Conservation (phyloP, 371 early-diverging fungal species). For the Mortierella sp. region DNA sequence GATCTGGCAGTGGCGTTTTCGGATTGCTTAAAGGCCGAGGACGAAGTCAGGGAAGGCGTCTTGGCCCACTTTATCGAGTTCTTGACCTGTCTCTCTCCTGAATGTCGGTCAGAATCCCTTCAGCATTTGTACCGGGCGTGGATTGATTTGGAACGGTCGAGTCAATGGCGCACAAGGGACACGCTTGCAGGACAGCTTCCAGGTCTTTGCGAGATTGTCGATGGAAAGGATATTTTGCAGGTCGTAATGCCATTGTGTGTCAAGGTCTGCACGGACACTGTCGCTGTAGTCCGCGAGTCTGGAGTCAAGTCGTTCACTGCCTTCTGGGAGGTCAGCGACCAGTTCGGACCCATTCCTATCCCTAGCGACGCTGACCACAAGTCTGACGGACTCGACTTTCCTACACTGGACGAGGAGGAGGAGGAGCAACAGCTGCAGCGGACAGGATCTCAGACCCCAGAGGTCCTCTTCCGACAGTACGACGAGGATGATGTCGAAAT, state of each 20-base stretch:
- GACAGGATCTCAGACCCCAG: neutral
- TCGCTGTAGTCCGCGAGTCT: constrained; percentile 70
- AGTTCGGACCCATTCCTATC: constrained; percentile 28
- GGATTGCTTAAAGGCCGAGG: constrained; percentile 70
- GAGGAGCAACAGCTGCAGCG: neutral
- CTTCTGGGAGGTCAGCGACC: constrained; percentile 48
- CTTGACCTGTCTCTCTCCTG: constrained; percentile 65
- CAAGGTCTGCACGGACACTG: constrained; percentile 70
- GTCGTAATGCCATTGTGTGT: constrained; percentile 68
- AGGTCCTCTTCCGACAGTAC: neutral
- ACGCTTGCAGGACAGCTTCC: constrained; percentile 68
- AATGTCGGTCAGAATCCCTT: constrained; percentile 67
- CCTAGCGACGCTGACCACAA: constrained; percentile 1
- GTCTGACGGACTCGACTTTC: constrained; percentile 8
- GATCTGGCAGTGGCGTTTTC: constrained; percentile 74
- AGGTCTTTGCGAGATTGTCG: constrained; percentile 65
- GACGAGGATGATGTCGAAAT: constrained; percentile 42
- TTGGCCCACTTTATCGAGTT: constrained; percentile 73
- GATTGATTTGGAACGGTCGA: constrained; percentile 67
- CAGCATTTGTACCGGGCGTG: constrained; percentile 69
- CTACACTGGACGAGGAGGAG: constrained; percentile 8
- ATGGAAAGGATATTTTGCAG: constrained; percentile 66
- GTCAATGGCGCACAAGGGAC: constrained; percentile 72
- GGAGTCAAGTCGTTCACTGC: constrained; percentile 66
- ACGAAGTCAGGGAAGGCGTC: constrained; percentile 74